Percentiles rank a stretch among this genome's conserved stretches.
Evolutionary conservation across 192 early-diverging fungal species (phyloP).

Genomic region (Allomyces macrogynus): DNA sequence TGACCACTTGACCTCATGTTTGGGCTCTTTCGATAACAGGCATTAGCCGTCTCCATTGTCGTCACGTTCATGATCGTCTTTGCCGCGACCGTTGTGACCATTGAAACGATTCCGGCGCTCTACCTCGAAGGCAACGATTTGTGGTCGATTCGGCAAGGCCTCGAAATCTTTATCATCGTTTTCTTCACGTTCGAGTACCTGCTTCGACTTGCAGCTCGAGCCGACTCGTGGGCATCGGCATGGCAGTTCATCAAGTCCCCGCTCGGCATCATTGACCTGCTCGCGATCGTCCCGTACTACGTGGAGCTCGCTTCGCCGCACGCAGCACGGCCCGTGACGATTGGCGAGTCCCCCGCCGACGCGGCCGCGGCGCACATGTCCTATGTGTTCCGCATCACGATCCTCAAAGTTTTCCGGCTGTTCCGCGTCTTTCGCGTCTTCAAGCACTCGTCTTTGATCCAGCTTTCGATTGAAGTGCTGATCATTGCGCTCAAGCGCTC

Average conservation of each 20-base stretch:
- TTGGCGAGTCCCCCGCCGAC: not conserved
- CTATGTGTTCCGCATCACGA: conserved; percentile 53
- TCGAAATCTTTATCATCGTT: conserved; percentile 46
- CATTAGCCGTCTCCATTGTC: conserved; percentile 50
- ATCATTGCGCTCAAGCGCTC: conserved; percentile 56
- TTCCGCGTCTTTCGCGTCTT: conserved; percentile 60
- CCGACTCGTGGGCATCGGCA: conserved; percentile 29
- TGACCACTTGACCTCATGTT: no score
- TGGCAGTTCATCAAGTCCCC: conserved; percentile 18
- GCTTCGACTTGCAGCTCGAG: conserved; percentile 43
- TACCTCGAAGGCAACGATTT: conserved; percentile 24
- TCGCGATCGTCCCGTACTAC: conserved; percentile 61
- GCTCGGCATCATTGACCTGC: conserved; percentile 47
- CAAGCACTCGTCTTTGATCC: conserved; percentile 58
- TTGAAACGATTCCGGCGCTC: conserved; percentile 62
- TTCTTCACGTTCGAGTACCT: conserved; percentile 58
- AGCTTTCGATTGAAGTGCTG: conserved; percentile 69
- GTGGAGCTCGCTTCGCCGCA: conserved; percentile 42
- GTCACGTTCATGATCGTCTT: conserved; percentile 52
- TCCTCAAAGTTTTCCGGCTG: conserved; percentile 50
- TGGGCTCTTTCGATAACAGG: conserved; percentile 41
- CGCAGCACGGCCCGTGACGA: conserved; percentile 17
- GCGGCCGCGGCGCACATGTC: conserved; percentile 24
- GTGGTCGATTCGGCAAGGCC: conserved; percentile 25
- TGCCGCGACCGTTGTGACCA: conserved; percentile 47